Evolutionary conservation across 495 filamentous ascomycete genomes (phyloP).

Genomic region (Neurospora sp.): DNA sequence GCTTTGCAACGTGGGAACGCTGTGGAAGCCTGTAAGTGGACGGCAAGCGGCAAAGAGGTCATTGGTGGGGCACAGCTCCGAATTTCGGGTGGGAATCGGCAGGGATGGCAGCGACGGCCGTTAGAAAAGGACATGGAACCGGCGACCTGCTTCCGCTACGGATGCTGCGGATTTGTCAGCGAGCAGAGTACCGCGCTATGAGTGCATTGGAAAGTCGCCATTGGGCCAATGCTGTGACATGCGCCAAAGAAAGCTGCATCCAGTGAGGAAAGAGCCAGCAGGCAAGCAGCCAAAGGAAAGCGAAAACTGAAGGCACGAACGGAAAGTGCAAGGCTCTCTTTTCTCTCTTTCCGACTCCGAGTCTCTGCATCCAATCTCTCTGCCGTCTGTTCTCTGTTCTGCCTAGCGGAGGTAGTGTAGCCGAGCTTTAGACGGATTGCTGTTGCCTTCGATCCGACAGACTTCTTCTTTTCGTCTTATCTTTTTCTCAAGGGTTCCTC

Average conservation of each 20-base stretch:
- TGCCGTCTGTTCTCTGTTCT: not conserved
- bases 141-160: not conserved
- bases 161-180: not conserved
- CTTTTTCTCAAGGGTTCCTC: not conserved
- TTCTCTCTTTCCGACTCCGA: not conserved
- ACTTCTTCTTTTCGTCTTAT: not conserved
- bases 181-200: not conserved
- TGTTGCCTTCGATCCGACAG: not conserved
- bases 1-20: not conserved
- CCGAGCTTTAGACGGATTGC: not conserved
- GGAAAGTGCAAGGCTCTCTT: not conserved
- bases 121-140: not conserved
- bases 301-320: not conserved
- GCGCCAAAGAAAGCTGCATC: slow-evolving; percentile 4
- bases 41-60: not conserved
- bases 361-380: not conserved
- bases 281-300: not conserved
- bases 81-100: not conserved
- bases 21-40: not conserved
- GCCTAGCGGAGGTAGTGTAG: not conserved
- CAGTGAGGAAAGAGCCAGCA: not conserved
- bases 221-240: not conserved
- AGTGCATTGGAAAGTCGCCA: not conserved
- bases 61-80: slow-evolving; percentile 1
- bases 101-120: not conserved